Evolutionary conservation across 1,139 yeast species (phyloP), one percentile per base, ranked within the genome.

Genomic region (Meyerozyma smithsonii): DNA sequence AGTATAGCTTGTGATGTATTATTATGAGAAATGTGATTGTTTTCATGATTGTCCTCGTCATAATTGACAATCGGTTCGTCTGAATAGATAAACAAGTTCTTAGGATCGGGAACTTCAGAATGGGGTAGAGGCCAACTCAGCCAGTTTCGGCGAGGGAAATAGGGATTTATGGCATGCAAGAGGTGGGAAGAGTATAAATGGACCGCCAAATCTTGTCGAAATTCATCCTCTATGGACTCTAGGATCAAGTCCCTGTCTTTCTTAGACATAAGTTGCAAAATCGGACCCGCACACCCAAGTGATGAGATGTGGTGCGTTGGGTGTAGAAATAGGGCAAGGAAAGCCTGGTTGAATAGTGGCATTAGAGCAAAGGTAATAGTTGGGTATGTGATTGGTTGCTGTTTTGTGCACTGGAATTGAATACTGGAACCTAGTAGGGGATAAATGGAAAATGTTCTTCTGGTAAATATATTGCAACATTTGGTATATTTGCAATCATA

Each of bases 101-200:
- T 28, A 11, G 42, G 36, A 20, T 39, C 42, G 8, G 38, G 36
- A 11, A 32, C 39, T 17, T 36, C 32, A 2, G 21, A 21, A 4
- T 11, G n/a, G 4, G 35, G 32, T 10, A 38, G 20, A 3, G 52
- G 52, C 52, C 52, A 49, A 14, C 42, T 34, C 7, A 50, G 33
- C 52, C 52, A 49, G 2, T 32, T 35, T 16, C 28, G 26, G 3
- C 28, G 34, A 4, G 52, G 52, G 21, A 43, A 49, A 28, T 24
- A 40, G 14, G 49, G 49, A 34, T 49, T 44, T n/a, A 46, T 40
- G 5, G 18, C 42, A 33, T 46, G 51, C 6, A 46, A 44, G 15
- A 49, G 46, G 24, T 26, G 32, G 8, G 50, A 14, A 46, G 44
- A 47, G 30, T 49, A 47, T 1, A 49, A 28, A 26, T 49, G 52